Evolutionary conservation across 495 filamentous ascomycete species (phyloP).

Genomic region (Penicillium lividum): DNA sequence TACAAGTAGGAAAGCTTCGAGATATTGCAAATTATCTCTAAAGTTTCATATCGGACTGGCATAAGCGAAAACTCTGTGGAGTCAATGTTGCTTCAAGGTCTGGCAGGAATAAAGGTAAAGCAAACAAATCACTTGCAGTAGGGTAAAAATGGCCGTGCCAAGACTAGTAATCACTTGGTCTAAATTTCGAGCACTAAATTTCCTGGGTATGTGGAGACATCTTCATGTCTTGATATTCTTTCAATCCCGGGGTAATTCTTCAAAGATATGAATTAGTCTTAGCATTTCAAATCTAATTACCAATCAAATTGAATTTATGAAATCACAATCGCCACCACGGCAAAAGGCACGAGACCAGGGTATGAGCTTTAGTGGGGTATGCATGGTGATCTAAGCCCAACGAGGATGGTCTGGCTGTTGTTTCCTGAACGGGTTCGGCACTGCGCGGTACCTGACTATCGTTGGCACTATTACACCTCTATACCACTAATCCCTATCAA

Average conservation of each 20-base stretch:
- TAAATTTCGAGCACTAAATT: background rate
- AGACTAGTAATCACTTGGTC: background rate
- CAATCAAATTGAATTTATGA: background rate
- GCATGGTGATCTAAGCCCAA: background rate
- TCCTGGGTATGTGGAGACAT: background rate
- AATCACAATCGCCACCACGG: background rate
- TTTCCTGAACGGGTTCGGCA: constrained; percentile 18
- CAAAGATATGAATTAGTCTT: too few species aligned
- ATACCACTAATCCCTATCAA: background rate
- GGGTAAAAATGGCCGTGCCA: background rate
- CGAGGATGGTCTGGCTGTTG: constrained; percentile 8
- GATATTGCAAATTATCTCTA: too few species aligned
- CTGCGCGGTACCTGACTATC: constrained; percentile 22
- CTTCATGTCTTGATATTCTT: background rate
- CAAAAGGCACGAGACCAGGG: background rate
- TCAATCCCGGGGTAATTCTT: background rate
- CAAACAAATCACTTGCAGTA: too few species aligned
- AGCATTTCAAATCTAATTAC: too few species aligned
- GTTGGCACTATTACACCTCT: background rate
- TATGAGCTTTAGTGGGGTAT: too few species aligned
- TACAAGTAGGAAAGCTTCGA: too few species aligned
- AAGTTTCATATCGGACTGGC: too few species aligned
- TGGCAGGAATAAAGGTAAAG: too few species aligned
- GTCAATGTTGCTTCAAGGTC: too few species aligned
- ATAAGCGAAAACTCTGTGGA: too few species aligned